Base-by-base conservation (phyloP, 495 filamentous ascomycete species). In the Collariella sp. region DNA sequence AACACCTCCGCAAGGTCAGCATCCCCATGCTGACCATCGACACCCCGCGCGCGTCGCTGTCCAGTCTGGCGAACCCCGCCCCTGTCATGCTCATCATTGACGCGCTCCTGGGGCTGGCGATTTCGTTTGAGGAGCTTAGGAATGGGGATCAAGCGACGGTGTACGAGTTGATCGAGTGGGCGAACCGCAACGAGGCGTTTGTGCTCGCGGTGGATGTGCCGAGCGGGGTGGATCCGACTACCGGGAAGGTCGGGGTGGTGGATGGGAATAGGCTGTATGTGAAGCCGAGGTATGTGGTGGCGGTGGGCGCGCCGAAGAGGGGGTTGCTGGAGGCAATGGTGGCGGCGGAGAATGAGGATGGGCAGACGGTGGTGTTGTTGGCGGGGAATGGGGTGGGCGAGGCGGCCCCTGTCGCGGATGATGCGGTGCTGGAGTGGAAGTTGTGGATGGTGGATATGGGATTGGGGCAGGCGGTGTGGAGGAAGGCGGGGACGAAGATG, bases 131-230 rank as follows among this genome's bases (percentile, higher is more conserved):
- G 36, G 87, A 91, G 50, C 74, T 95, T 24, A 75, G 85, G 19
- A 86, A 81, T 10, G 85, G 87, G 38, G 88, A 95, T 57, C 88
- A 91, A 65, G 86, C 83, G 0, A 83, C 82, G 3, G 88, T 87
- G 3, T 89, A 86, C 59, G 85, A 89, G 56, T 77, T 94, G 52
- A 88, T 94, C 55, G 80, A 84, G 36, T 95, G 89, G 87, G 83
- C 87, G 5, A 96, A 96, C 61, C 79, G 86, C 45, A 85, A 80
- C 67, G 86, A 87, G 58, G 80, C 86, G 2, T 79, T 78, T 20
- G 83, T 91, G 1, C 67, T 98, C 29, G 85, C 89, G 1, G 80
- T 98, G 26, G 90, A 95, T 64, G 80, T 93, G 12, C 93, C 93
- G 0, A 88, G 83, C 2, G 93, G 93, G 15, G 79, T 96, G 36